Evolutionary conservation across 2,329 filamentous ascomycete genomes (phyloP).

Genomic region (Conoideocrella luteorostrata): DNA sequence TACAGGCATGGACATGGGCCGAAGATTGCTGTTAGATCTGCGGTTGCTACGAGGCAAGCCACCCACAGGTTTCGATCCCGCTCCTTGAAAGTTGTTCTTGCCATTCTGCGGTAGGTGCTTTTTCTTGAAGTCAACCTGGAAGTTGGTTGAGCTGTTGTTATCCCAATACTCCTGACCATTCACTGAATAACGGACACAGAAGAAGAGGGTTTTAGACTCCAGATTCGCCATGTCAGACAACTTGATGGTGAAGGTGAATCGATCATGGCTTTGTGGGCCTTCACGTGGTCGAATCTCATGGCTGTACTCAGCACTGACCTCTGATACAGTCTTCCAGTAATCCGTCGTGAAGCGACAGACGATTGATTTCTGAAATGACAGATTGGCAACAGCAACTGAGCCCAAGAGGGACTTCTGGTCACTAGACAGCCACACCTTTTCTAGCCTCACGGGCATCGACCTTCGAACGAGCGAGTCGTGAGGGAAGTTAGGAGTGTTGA

Average conservation of each 20-base stretch:
- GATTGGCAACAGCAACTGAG: slow-evolving; percentile 75
- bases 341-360: slow-evolving; percentile 93
- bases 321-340: slow-evolving; percentile 98
- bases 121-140: slow-evolving; percentile 88
- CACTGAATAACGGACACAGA: slow-evolving; percentile 85
- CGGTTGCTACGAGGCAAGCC: slow-evolving; percentile 63
- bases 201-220: slow-evolving; percentile 84
- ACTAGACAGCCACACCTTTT: slow-evolving; percentile 77
- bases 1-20: slow-evolving; percentile 49
- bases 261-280: slow-evolving; percentile 64
- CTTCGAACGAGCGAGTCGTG: slow-evolving; percentile 45
- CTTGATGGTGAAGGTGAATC: slow-evolving; percentile 92
- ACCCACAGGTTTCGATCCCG: slow-evolving; percentile 42
- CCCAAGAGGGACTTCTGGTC: slow-evolving; percentile 86
- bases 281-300: slow-evolving; percentile 67
- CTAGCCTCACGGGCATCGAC: slow-evolving; percentile 66
- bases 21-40: slow-evolving; percentile 36
- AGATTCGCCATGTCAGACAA: slow-evolving; percentile 85
- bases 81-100: slow-evolving; percentile 46
- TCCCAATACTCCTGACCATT: slow-evolving; percentile 89
- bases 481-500: slow-evolving; percentile 79
- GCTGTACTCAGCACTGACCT: slow-evolving; percentile 83
- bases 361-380: slow-evolving; percentile 83
- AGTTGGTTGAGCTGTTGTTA: slow-evolving; percentile 82
- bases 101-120: slow-evolving; percentile 59